Evolutionary conservation across 768 basidiomycete genomes (phyloP).

Genomic region (Leccinum variicolor): DNA sequence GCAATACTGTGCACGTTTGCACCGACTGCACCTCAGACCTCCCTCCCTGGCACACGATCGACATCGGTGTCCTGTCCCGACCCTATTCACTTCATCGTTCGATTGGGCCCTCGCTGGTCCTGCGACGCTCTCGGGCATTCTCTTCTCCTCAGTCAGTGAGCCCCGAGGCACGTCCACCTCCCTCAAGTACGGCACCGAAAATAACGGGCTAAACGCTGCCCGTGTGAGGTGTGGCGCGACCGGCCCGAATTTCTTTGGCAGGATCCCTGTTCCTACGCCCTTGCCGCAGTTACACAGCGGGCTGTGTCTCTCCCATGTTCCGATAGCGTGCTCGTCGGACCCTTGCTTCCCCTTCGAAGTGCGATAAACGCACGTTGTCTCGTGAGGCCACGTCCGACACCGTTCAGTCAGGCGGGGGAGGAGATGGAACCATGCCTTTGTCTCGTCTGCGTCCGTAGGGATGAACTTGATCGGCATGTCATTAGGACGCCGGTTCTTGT

Average conservation of each 20-base stretch:
- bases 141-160: background rate
- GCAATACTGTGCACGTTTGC: conserved; percentile 40
- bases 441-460: conserved; percentile 14
- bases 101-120: background rate
- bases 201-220: conserved; percentile 53
- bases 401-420: conserved; percentile 52
- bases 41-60: conserved; percentile 5
- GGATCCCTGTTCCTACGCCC: conserved; percentile 11
- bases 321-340: conserved; percentile 24
- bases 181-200: conserved; percentile 48
- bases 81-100: background rate
- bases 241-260: conserved; percentile 33
- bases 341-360: conserved; percentile 22
- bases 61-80: background rate
- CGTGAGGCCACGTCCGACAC: conserved; percentile 56
- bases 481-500: background rate
- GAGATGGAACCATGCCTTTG: conserved; percentile 46
- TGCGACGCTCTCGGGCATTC: background rate
- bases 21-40: conserved; percentile 31
- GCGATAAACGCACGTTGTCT: conserved; percentile 26
- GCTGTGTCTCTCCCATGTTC: conserved; percentile 18
- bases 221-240: conserved; percentile 44
- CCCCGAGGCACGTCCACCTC: conserved; percentile 5
- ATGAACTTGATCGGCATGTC: conserved; percentile 9
- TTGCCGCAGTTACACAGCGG: conserved; percentile 14